Evolutionary conservation across 2,329 filamentous ascomycete genomes (phyloP).

Genomic region (Proliferodiscus dingleyae): DNA sequence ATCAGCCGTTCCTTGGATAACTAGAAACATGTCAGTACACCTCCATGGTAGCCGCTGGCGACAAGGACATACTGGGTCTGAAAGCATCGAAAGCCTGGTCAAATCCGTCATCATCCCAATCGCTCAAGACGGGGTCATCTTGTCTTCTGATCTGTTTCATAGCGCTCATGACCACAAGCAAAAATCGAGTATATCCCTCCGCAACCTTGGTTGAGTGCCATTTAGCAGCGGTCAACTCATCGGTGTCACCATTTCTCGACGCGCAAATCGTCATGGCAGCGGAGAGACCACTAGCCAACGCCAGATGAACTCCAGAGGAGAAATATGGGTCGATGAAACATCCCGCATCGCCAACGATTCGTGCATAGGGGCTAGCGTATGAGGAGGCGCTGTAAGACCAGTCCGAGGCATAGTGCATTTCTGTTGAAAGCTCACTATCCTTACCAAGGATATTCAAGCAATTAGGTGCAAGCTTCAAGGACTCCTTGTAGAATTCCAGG

Average conservation of each 20-base stretch:
- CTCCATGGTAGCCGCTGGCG: neutral
- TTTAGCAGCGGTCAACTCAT: constrained; percentile 34
- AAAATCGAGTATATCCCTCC: constrained; percentile 44
- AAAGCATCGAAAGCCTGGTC: constrained; percentile 36
- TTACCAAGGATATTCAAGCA: constrained; percentile 32
- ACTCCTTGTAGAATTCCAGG: constrained; percentile 14
- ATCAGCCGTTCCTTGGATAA: constrained; percentile 37
- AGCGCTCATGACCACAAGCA: constrained; percentile 38
- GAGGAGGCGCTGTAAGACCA: constrained; percentile 42
- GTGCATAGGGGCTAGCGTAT: constrained; percentile 37
- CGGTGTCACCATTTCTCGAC: constrained; percentile 33
- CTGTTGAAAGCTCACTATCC: constrained; percentile 31
- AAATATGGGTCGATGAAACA: constrained; percentile 39
- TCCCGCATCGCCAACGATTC: constrained; percentile 35
- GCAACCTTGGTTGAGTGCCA: constrained; percentile 42
- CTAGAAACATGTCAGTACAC: constrained; percentile 18
- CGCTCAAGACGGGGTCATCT: constrained; percentile 37
- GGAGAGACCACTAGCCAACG: constrained; percentile 39
- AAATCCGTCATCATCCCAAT: constrained; percentile 39
- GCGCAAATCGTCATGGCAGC: constrained; percentile 42
- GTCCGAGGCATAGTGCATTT: constrained; percentile 41
- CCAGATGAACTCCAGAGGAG: constrained; percentile 37
- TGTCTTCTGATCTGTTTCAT: constrained; percentile 38
- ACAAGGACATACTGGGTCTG: constrained; percentile 2
- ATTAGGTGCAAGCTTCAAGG: constrained; percentile 28